These are phyloP conservation scores for Mallotus repandus DNA, from an alignment of 441 rosid genomes.

Conservation along the genomic window DNA sequence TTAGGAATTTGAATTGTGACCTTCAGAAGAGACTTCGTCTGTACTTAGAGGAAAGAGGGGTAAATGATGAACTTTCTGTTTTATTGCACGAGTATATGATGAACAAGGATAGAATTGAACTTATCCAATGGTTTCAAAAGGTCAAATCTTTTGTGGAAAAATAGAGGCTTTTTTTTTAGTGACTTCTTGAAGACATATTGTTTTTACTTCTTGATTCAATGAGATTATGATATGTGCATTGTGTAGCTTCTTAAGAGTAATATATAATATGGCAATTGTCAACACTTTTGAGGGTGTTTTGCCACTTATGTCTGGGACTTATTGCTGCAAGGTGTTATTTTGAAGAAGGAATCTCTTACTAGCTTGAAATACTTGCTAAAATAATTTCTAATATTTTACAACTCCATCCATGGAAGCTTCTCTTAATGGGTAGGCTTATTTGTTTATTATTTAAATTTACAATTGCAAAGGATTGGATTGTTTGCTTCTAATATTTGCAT, in stretches of 20 bases:
- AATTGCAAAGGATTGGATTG: conserved; percentile 66
- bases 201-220: background rate
- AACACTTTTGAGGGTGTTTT: background rate
- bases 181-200: background rate
- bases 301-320: background rate
- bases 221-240: background rate
- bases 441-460: conserved; percentile 42
- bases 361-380: too few relatives aligned
- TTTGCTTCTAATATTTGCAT: conserved; percentile 57
- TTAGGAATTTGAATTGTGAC: conserved; percentile 49
- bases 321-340: background rate
- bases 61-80: conserved; percentile 48
- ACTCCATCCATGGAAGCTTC: too few relatives aligned
- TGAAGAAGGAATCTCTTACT: too few relatives aligned
- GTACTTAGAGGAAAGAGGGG: conserved; percentile 61
- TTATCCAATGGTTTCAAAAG: conserved; percentile 57
- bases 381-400: too few relatives aligned
- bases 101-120: conserved; percentile 78
- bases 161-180: conserved; percentile 20
- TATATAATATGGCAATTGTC: background rate
- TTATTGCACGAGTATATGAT: conserved; percentile 69
- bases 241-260: background rate
- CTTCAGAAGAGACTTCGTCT: conserved; percentile 40
- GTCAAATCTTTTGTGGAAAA: conserved; percentile 46
- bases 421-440: too few relatives aligned